Evolutionary conservation across 2,329 filamentous ascomycete genomes (phyloP).

Genomic region (Aureobasidium namibiae): DNA sequence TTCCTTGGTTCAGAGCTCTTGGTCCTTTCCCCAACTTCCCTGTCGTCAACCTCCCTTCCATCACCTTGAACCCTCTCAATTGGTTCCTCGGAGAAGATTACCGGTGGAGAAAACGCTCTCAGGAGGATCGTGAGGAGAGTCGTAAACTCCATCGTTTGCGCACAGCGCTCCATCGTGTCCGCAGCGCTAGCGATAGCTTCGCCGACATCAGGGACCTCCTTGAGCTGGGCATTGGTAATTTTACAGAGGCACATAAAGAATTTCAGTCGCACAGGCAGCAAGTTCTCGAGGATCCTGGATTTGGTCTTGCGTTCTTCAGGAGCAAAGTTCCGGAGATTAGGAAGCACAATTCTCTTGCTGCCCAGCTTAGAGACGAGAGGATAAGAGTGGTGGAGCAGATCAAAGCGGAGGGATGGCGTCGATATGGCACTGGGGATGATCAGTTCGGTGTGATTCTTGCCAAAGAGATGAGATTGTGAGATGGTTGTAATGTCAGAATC

Average conservation of each 20-base stretch:
- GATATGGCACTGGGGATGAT: neutral
- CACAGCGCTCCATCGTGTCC: neutral
- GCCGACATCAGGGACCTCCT: neutral
- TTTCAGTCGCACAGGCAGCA: neutral
- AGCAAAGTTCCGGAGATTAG: neutral
- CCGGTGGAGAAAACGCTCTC: neutral
- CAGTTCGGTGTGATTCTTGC: neutral
- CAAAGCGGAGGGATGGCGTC: neutral
- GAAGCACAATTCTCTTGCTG: neutral
- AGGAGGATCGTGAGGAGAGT: neutral
- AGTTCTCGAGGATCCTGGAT: neutral
- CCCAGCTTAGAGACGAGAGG: neutral
- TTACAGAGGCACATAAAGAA: neutral
- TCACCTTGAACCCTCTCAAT: neutral
- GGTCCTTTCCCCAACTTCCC: neutral
- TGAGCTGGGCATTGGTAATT: neutral
- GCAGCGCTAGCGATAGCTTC: neutral
- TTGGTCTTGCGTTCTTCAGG: neutral
- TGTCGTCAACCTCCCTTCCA: neutral
- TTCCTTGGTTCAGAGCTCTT: neutral
- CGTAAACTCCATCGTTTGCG: neutral
- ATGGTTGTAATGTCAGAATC: neutral
- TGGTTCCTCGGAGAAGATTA: neutral
- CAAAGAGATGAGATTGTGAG: neutral
- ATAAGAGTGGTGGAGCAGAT: neutral